Base-by-base conservation (phyloP, 306 rosid species). In the Prunus kanzakura region DNA sequence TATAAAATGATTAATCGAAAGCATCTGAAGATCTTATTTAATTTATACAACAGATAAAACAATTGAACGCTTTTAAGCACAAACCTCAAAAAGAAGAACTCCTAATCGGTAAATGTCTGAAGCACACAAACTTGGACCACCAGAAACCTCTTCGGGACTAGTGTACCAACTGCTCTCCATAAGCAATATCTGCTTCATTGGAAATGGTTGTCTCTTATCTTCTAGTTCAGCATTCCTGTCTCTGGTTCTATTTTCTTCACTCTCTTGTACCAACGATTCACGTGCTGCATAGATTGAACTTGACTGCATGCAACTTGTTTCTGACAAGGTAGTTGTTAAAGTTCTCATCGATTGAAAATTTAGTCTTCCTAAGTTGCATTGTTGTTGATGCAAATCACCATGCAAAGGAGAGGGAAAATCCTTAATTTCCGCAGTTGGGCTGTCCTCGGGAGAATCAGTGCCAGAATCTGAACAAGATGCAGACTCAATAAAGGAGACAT, bases 391-490 rank as follows among this genome's bases (percentile, higher is more conserved):
- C 56, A 56, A 75, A 77, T 82, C 85, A 47, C 23, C 83, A 41
- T 89, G 90, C 76, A 82, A 73, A 35, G 68, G 78, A 62, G 87
- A 82, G 25, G 83, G 80, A 11, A 83, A 80, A 58, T 82, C 84
- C 79, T 92, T 88, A 16, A 23, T 74, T 81, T 90, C 93, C 27
- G 66, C 66, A 4, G 77, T 73, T 75, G 78, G 96, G 84, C 82
- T 27, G 51, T 90, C 89, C 76, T 87, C 94, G 27, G 82, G 87
- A 71, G 93, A 85, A 83, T 95, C 97, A 2, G 97, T 90, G 46
- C 98, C 88, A n/a, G 95, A 89, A 84, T 92, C 96, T 3, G 99
- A 92, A 82, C 96, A 90, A 71, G 99, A 95, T 13, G 92, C 97
- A 0, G 99, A 95, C 83, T 92, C 97, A 57, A 95, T 92, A 84